Percentiles rank a stretch among this genome's conserved stretches.
These are phyloP conservation scores for Tanacetum coccineum DNA, from an alignment of 129 eudicot species.

Conservation along the genomic window DNA sequence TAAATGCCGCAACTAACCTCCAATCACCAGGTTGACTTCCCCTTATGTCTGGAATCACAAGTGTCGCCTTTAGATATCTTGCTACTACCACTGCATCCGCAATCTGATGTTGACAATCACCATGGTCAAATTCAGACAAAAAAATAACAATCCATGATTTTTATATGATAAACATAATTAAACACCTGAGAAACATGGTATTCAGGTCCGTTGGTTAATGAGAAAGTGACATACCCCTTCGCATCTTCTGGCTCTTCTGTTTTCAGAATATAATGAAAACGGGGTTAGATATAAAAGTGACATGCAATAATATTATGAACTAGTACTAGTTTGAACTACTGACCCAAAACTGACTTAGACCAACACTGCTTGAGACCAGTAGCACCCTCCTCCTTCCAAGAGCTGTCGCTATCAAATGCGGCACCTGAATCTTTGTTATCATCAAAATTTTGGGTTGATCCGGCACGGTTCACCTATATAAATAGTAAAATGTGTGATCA, in stretches of 20 bases:
- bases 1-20: conserved; percentile 43
- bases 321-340: conserved; percentile 15
- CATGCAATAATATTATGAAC: not conserved
- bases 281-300: conserved; percentile 1
- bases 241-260: conserved; percentile 63
- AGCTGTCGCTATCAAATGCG: conserved; percentile 32
- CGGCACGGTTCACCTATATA: conserved; percentile 35
- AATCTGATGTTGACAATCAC: conserved; percentile 44
- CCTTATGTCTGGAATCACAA: conserved; percentile 93
- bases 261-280: conserved; percentile 5
- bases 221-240: conserved; percentile 81
- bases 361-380: conserved; percentile 63
- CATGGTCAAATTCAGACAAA: not conserved
- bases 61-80: conserved; percentile 74
- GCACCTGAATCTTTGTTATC: conserved; percentile 40
- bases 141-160: not conserved
- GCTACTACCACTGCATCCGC: conserved; percentile 95
- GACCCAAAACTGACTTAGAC: conserved; percentile 67
- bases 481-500: not conserved
- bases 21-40: conserved; percentile 86
- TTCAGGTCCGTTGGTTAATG: conserved; percentile 94
- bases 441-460: conserved; percentile 34
- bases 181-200: conserved; percentile 91
- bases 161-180: not conserved
- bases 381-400: conserved; percentile 58